These are phyloP conservation scores for Penstemon eatonii DNA, from an alignment of 257 asterid species.

Conservation along the genomic window DNA sequence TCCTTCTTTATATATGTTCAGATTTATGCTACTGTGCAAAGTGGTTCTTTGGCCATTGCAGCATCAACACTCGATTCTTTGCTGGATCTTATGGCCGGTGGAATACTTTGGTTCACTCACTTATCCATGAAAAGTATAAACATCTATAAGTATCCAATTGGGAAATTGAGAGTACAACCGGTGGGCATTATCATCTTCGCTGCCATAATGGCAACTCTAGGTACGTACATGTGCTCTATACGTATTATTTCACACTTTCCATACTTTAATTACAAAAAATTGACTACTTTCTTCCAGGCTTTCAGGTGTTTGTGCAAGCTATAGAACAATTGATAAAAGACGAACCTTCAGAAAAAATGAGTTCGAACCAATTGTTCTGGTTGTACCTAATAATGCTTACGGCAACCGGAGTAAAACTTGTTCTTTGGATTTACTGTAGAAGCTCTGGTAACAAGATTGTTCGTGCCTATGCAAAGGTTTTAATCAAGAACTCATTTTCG, in stretches of 20 bases:
- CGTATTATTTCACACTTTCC: not conserved
- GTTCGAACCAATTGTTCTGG: slow-evolving; percentile 46
- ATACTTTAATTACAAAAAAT: not conserved
- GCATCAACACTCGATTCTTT: slow-evolving; percentile 72
- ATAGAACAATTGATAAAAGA: slow-evolving; percentile 44
- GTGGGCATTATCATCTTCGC: slow-evolving; percentile 76
- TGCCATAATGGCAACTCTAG: slow-evolving; percentile 75
- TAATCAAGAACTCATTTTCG: not conserved
- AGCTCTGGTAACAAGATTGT: slow-evolving; percentile 64
- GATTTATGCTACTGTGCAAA: slow-evolving; percentile 60
- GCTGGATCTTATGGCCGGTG: slow-evolving; percentile 78
- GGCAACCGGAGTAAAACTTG: slow-evolving; percentile 55
- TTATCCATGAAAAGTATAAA: slow-evolving; percentile 70
- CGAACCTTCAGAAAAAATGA: slow-evolving; percentile 39
- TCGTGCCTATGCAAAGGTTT: slow-evolving; percentile 64
- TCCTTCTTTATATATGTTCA: slow-evolving; percentile 11
- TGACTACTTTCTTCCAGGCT: slow-evolving; percentile 35
- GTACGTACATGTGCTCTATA: slow-evolving; percentile 28
- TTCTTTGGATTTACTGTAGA: slow-evolving; percentile 62
- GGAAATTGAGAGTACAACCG: slow-evolving; percentile 67
- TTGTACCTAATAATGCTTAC: slow-evolving; percentile 60
- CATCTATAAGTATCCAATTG: slow-evolving; percentile 73
- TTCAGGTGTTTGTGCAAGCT: slow-evolving; percentile 56
- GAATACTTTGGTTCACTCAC: slow-evolving; percentile 67
- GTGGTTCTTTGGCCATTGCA: slow-evolving; percentile 75